Evolutionary conservation across 176 grass and related monocot genomes (phyloP).

Genomic region (Microstegium vimineum): DNA sequence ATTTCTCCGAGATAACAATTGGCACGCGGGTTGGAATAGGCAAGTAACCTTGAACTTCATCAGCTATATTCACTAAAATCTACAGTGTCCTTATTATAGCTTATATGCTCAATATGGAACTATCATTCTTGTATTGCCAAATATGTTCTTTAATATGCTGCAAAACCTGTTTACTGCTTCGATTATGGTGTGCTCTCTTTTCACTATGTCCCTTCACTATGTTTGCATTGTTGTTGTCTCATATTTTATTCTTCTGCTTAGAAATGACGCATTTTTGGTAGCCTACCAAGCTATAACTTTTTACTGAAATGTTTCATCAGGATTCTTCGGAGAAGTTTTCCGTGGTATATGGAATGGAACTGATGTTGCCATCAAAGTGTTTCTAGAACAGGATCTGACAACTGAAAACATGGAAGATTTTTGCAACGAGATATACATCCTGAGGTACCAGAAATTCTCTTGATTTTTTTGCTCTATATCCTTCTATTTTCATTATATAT

Average conservation of each 20-base stretch:
- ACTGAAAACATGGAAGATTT: constrained; percentile 99
- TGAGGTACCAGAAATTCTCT: constrained; percentile 55
- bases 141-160: constrained; percentile 11
- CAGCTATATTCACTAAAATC: background rate
- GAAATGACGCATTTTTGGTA: background rate
- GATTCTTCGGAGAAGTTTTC: constrained; percentile 99
- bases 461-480: background rate
- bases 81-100: background rate
- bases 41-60: constrained; percentile 42
- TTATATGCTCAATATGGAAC: background rate
- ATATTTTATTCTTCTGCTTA: constrained; percentile 22
- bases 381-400: constrained; percentile 98
- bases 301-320: constrained; percentile 45
- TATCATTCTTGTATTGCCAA: constrained; percentile 4
- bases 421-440: constrained; percentile 98
- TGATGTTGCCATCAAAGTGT: constrained; percentile 99
- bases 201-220: background rate
- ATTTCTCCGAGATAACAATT: constrained; percentile 95
- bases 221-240: background rate
- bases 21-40: constrained; percentile 99
- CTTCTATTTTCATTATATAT: constrained; percentile 23
- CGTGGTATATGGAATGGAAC: constrained; percentile 99
- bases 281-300: background rate
- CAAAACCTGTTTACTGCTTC: constrained; percentile 9
- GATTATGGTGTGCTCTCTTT: constrained; percentile 9